These are phyloP conservation scores for Tilletiaria anomala DNA, from an alignment of 1,284 basidiomycete species.

Conservation along the genomic window DNA sequence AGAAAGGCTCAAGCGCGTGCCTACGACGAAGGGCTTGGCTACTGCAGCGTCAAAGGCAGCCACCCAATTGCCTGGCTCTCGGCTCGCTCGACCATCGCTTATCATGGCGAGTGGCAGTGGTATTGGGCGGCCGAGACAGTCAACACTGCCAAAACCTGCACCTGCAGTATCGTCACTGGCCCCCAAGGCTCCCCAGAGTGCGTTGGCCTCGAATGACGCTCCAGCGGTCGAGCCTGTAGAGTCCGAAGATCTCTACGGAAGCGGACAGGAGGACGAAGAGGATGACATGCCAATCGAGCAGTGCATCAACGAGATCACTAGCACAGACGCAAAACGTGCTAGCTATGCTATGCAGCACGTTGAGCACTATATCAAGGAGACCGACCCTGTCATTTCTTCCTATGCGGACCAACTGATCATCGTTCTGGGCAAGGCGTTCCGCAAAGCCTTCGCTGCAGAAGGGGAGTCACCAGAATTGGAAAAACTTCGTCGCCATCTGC, in stretches of 20 bases:
- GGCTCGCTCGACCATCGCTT: no score
- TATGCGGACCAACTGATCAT: conserved; percentile 47
- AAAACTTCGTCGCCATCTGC: conserved; percentile 29
- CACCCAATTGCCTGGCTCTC: no score
- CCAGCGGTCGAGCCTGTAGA: not conserved
- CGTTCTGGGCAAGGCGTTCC: conserved; percentile 24
- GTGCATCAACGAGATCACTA: conserved; percentile 48
- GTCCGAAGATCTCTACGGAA: not conserved
- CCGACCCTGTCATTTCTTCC: conserved; percentile 10
- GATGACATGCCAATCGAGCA: conserved; percentile 13
- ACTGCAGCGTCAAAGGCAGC: no score
- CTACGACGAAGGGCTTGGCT: no score
- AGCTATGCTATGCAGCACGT: conserved; percentile 83
- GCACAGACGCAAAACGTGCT: conserved; percentile 65
- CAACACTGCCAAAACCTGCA: no score
- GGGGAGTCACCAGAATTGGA: conserved; percentile 7
- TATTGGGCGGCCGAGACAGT: no score
- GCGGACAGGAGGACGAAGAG: conserved; percentile 9
- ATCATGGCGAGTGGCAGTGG: no score
- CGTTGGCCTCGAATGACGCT: no score
- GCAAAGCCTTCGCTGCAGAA: conserved; percentile 14
- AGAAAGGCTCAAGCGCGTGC: conserved; percentile 68
- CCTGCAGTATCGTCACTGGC: no score
- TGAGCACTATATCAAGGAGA: conserved; percentile 21
- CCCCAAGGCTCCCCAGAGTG: no score